A percentile compares a stretch with the other conserved stretches of the same genome.
phyloP scores from a whole-genome alignment of 2,329 filamentous ascomycete species.

The Scortechinia acanthostroma region DNA sequence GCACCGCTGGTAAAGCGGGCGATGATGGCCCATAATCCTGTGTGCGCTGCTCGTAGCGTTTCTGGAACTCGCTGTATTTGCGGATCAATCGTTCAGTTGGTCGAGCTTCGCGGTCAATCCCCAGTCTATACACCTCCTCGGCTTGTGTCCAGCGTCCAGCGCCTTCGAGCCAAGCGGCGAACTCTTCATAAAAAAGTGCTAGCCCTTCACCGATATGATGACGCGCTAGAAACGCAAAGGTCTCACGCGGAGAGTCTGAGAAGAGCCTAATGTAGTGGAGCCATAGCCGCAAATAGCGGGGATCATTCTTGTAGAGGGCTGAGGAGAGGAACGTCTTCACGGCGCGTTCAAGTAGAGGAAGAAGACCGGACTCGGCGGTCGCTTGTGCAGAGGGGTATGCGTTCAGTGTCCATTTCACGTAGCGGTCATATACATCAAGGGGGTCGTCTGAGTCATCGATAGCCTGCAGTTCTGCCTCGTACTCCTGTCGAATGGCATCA shows the following conservation, averaged over 20 bases:
- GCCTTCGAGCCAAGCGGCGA: conserved; percentile 83
- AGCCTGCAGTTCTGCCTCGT: conserved; percentile 73
- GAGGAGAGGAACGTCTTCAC: conserved; percentile 84
- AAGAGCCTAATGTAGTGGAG: conserved; percentile 89
- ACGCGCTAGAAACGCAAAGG: conserved; percentile 82
- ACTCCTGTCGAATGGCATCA: conserved; percentile 73
- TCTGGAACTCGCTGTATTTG: conserved; percentile 88
- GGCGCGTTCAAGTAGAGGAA: conserved; percentile 81
- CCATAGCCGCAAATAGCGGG: conserved; percentile 88
- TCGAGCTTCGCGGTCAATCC: conserved; percentile 80
- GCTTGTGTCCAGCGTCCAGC: conserved; percentile 81
- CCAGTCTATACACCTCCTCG: conserved; percentile 85
- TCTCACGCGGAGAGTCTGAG: conserved; percentile 85
- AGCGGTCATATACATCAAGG: conserved; percentile 89
- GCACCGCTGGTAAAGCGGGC: conserved; percentile 75
- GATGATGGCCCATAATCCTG: conserved; percentile 64
- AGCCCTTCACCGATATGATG: conserved; percentile 81
- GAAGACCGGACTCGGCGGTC: conserved; percentile 82
- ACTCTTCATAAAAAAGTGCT: conserved; percentile 83
- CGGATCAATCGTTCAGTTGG: conserved; percentile 74
- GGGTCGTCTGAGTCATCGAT: conserved; percentile 88
- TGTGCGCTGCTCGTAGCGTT: conserved; percentile 63
- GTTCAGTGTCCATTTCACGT: conserved; percentile 93
- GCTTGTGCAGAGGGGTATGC: conserved; percentile 91
- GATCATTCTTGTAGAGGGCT: conserved; percentile 87